Conservation (phyloP, 352 stramenopile genomes). For the Elongisporangium prolatum region DNA sequence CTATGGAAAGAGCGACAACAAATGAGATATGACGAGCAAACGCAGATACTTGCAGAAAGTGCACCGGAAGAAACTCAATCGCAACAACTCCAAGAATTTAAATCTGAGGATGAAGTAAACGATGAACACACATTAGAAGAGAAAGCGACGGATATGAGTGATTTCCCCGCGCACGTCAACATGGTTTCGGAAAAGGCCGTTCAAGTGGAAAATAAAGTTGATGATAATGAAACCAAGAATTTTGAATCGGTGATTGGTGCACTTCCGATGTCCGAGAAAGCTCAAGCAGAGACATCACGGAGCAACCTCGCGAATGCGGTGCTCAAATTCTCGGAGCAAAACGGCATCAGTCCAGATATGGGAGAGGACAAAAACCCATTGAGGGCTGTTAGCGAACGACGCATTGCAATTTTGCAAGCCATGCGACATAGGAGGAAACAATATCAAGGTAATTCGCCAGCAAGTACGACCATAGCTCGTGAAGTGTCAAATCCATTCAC, state of each 20-base stretch:
- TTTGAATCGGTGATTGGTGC: background rate
- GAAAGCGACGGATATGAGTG: slow-evolving; percentile 27
- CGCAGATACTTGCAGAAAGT: background rate
- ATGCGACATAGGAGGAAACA: too few species aligned
- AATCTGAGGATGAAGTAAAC: background rate
- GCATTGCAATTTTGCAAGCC: too few species aligned
- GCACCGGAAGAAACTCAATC: slow-evolving; percentile 1
- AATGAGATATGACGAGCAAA: too few species aligned
- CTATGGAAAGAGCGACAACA: slow-evolving; percentile 24
- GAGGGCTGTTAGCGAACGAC: too few species aligned
- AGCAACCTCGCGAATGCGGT: too few species aligned
- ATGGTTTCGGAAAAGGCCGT: slow-evolving; percentile 21
- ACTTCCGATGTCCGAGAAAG: background rate
- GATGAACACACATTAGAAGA: slow-evolving; percentile 5
- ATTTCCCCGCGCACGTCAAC: slow-evolving; percentile 6
- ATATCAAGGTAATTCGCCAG: too few species aligned
- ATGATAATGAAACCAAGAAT: slow-evolving; percentile 1
- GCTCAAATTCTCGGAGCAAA: too few species aligned
- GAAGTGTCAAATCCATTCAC: too few species aligned
- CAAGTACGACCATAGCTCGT: too few species aligned
- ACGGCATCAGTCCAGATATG: too few species aligned
- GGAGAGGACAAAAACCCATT: too few species aligned
- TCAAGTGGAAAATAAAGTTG: slow-evolving; percentile 10
- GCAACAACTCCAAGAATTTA: background rate
- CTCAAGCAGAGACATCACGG: too few species aligned